Base-by-base conservation (phyloP, 169 alveolate species). In the Babesia bovis region DNA sequence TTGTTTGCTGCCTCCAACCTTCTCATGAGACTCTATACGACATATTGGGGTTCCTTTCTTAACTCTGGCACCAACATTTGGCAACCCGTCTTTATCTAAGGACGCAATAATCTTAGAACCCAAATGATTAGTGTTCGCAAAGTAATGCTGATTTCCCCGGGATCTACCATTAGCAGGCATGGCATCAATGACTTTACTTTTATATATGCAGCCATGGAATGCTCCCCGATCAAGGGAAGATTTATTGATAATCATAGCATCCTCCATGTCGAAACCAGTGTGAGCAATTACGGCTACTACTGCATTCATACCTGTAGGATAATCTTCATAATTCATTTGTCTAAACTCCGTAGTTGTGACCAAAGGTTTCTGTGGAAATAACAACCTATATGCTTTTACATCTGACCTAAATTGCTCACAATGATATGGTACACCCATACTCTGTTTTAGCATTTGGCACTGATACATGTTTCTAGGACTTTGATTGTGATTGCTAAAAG, bases 221-320 rank as follows among this genome's bases (percentile, higher is more conserved):
- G 96, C 92, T 21, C 99, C 99, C 74, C 99, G 95, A 67, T 98
- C 99, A 78, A 95, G 94, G 40, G 99, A 95, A 3, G 97, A 91
- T 84, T 97, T 98, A 86, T 97, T 97, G 65, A 98, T 90, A 36
- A 96, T 94, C 98, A 97, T 96, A 61, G 99, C 99, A 87, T 98
- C 99, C 87, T 98, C 99, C 99, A 98, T 97, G 83, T 98, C 99
- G 79, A 95, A 97, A 23, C 99, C 99, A 9, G 99, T 97, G 84
- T 97, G 97, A 38, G 99, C 94, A 71, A 97, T 94, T 41, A 98
- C 99, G 19, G 99, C 99, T 21, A 98, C 99, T 15, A 97, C 96
- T 35, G 99, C 99, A 90, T 98, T 98, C 6, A 98, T 95, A 36
- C 99, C 99, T 50, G 95, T 91, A 10, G 99, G 99, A 82, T 96